Conservation (phyloP, 768 basidiomycete species). For the Boletus speciosus region DNA sequence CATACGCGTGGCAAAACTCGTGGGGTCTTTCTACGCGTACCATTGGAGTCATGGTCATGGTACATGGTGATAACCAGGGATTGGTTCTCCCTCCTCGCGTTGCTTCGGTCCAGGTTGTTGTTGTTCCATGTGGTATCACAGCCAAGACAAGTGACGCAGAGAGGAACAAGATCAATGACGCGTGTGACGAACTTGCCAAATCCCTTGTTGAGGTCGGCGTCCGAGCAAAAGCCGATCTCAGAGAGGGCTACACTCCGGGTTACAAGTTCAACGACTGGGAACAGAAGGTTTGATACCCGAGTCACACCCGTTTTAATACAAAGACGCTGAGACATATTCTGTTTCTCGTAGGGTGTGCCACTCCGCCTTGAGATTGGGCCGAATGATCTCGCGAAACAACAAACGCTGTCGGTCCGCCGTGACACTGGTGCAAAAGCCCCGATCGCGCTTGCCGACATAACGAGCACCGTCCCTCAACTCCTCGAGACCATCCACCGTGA, state of each 20-base stretch:
- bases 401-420: constrained; percentile 83
- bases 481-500: constrained; percentile 86
- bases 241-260: constrained; percentile 96
- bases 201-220: constrained; percentile 70
- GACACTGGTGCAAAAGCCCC: constrained; percentile 63
- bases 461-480: constrained; percentile 51
- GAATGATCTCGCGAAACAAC: constrained; percentile 78
- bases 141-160: constrained; percentile 71
- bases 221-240: constrained; percentile 83
- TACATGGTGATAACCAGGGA: constrained; percentile 97
- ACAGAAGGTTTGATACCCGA: constrained; percentile 64
- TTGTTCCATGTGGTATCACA: constrained; percentile 95
- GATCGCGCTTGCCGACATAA: constrained; percentile 48
- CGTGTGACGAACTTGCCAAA: constrained; percentile 74
- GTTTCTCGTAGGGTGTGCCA: constrained; percentile 76
- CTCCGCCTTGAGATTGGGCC: constrained; percentile 97
- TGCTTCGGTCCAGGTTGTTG: constrained; percentile 84
- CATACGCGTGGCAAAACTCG: constrained; percentile 95
- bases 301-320: not conserved
- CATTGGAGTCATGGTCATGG: constrained; percentile 99
- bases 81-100: constrained; percentile 96
- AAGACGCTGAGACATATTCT: not conserved
- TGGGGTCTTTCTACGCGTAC: constrained; percentile 97
- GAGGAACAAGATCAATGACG: constrained; percentile 66
- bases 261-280: constrained; percentile 99